These are phyloP conservation scores for Fusarium cyanostomum DNA, from an alignment of 2,329 filamentous ascomycete genomes.

Conservation along the genomic window DNA sequence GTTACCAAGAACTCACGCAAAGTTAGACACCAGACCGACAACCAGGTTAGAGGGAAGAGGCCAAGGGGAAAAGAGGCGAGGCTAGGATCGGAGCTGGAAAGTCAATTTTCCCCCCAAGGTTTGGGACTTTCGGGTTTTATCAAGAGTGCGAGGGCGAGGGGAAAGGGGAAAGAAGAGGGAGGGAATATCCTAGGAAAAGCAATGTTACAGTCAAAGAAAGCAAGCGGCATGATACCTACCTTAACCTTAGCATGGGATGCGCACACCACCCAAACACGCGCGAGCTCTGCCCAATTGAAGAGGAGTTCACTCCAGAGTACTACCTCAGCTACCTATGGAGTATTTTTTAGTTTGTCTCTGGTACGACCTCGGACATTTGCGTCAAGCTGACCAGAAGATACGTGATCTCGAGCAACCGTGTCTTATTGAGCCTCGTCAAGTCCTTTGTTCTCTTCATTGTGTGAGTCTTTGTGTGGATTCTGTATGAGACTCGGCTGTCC, in stretches of 20 bases:
- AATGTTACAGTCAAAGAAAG: slow-evolving; percentile 13
- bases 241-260: background rate
- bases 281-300: background rate
- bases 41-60: slow-evolving; percentile 11
- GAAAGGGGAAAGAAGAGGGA: background rate
- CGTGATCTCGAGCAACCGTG: too few species aligned
- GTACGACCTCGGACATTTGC: background rate
- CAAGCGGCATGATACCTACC: slow-evolving; percentile 9
- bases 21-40: slow-evolving; percentile 9
- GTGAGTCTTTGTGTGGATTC: too few species aligned
- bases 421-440: too few species aligned
- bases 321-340: background rate
- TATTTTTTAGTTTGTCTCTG: background rate
- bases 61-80: background rate
- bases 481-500: too few species aligned
- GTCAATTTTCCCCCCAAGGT: slow-evolving; percentile 1
- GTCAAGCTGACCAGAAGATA: too few species aligned
- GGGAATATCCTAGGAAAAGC: slow-evolving; percentile 14
- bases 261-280: slow-evolving; percentile 1
- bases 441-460: too few species aligned
- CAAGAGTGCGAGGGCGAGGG: background rate
- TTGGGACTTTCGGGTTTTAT: slow-evolving; percentile 11
- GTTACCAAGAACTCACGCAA: background rate
- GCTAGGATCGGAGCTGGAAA: slow-evolving; percentile 8
- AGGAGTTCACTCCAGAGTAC: too few species aligned